Percentiles rank a stretch among this genome's conserved stretches.
phyloP scores from a whole-genome alignment of 805 yeast genomes.

The Candida dajiaensis region DNA sequence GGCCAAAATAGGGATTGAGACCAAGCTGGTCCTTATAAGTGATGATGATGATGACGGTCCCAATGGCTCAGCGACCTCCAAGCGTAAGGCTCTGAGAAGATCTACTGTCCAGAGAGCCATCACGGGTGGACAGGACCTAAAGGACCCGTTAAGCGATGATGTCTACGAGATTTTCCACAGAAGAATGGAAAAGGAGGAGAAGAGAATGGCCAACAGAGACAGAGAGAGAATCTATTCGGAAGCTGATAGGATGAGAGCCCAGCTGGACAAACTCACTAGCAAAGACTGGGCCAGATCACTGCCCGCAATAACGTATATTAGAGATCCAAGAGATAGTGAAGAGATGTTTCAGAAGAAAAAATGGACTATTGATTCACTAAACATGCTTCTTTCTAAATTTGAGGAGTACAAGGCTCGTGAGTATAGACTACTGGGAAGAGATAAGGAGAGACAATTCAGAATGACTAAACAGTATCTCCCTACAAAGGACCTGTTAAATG shows the following conservation, averaged over 20 bases:
- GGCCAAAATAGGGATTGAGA: constrained; percentile 1
- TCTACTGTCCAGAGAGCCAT: constrained; percentile 10
- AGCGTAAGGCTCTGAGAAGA: constrained; percentile 9
- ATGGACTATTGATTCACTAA: constrained; percentile 46
- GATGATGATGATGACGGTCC: background rate
- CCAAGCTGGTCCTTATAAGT: constrained; percentile 4
- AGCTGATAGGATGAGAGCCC: constrained; percentile 39
- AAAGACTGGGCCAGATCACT: constrained; percentile 43
- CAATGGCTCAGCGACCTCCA: background rate
- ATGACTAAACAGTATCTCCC: background rate
- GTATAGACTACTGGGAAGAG: constrained; percentile 17
- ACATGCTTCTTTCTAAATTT: constrained; percentile 13
- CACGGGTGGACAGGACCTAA: background rate
- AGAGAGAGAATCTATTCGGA: constrained; percentile 47
- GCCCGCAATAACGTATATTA: constrained; percentile 42
- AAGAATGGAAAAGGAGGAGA: constrained; percentile 61
- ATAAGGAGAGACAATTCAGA: constrained; percentile 2
- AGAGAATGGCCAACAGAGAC: constrained; percentile 47
- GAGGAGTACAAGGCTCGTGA: constrained; percentile 19
- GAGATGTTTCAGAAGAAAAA: constrained; percentile 48
- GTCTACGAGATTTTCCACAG: constrained; percentile 43
- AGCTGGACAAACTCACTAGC: constrained; percentile 36
- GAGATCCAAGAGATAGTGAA: constrained; percentile 36
- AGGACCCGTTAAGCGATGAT: constrained; percentile 42
- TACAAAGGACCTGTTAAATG: constrained; percentile 3